Conservation (phyloP, 805 yeast genomes). For the Suhomyces pyralidae region DNA sequence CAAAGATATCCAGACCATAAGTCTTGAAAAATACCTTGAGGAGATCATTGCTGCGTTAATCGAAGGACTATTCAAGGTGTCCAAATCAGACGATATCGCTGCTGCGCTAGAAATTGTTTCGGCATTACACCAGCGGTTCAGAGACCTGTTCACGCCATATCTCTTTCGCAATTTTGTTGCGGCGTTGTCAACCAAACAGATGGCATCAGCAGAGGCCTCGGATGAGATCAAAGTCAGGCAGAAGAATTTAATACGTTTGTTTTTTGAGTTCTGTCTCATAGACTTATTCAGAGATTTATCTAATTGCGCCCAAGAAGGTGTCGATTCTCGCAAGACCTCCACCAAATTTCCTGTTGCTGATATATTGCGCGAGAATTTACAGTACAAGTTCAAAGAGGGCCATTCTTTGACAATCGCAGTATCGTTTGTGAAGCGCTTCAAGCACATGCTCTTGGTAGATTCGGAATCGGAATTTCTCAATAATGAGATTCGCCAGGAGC, state of each 20-base stretch:
- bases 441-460: constrained; percentile 26
- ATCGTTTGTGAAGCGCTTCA: constrained; percentile 48
- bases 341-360: constrained; percentile 31
- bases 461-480: constrained; percentile 25
- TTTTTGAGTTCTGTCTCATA: constrained; percentile 56
- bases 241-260: constrained; percentile 46
- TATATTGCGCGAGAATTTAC: constrained; percentile 36
- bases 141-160: constrained; percentile 46
- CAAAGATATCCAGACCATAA: constrained; percentile 58
- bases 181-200: constrained; percentile 34
- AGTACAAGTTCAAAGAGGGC: constrained; percentile 26
- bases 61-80: constrained; percentile 57
- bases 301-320: constrained; percentile 37
- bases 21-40: constrained; percentile 70
- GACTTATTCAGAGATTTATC: constrained; percentile 52
- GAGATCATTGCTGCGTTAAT: constrained; percentile 62
- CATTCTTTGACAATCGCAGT: constrained; percentile 39
- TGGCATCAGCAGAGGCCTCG: constrained; percentile 17
- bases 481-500: constrained; percentile 19
- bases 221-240: constrained; percentile 44
- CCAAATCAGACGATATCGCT: constrained; percentile 53
- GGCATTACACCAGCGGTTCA: constrained; percentile 75
- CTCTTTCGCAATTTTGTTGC: constrained; percentile 31
- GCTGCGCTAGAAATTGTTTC: constrained; percentile 68
- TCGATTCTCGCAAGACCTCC: constrained; percentile 33